These are phyloP conservation scores for Aurantiochytrium sp. DNA, from an alignment of 108 stramenopile species.

Conservation along the genomic window DNA sequence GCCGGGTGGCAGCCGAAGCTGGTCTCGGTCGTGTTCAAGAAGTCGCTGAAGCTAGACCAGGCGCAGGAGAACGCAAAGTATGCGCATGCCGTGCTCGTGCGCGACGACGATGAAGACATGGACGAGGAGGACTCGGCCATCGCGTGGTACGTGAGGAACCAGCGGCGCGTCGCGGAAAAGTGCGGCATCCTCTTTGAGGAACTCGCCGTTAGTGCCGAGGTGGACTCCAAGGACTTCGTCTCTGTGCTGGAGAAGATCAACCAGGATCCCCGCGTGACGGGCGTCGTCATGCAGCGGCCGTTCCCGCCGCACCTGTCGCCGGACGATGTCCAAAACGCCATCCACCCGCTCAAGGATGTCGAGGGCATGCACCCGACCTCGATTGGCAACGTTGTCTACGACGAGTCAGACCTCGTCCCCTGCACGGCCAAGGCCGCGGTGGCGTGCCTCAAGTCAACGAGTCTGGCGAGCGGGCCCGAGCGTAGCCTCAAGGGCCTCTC, in stretches of 20 bases:
- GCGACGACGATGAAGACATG: neutral
- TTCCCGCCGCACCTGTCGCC: conserved; percentile 13
- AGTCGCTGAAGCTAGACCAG: neutral
- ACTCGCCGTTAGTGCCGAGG: neutral
- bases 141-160: neutral
- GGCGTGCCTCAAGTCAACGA: conserved; percentile 4
- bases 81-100: neutral
- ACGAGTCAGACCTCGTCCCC: conserved; percentile 2
- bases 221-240: neutral
- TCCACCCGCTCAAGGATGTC: conserved; percentile 4
- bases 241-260: neutral
- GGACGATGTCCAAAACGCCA: neutral
- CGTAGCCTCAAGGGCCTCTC: neutral
- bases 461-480: neutral
- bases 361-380: conserved; percentile 17
- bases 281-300: conserved; percentile 1
- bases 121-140: conserved; percentile 14
- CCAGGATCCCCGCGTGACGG: neutral
- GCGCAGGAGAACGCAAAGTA: neutral
- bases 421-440: conserved; percentile 22
- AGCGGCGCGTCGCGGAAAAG: conserved; percentile 9
- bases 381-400: conserved; percentile 1
- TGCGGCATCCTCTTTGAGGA: conserved; percentile 18
- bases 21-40: neutral
- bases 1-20: neutral